Evolutionary conservation across 257 asterid species (phyloP).

Genomic region (Cruciata laevipes): DNA sequence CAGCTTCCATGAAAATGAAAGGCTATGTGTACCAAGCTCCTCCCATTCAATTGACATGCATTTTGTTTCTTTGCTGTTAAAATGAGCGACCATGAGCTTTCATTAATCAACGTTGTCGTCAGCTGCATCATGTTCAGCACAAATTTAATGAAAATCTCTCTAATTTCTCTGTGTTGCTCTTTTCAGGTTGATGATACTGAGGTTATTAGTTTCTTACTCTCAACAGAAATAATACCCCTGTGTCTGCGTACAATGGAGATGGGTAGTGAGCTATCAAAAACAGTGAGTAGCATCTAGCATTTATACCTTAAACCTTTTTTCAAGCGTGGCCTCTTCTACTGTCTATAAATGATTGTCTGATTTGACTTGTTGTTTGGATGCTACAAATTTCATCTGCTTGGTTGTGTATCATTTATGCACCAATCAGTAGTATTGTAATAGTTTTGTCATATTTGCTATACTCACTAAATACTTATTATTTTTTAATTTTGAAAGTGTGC

Average conservation of each 20-base stretch:
- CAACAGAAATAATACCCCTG: slow-evolving; percentile 89
- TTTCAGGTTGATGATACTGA: slow-evolving; percentile 89
- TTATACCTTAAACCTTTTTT: neutral
- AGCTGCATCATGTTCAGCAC: neutral
- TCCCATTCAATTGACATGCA: no score
- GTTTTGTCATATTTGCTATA: neutral
- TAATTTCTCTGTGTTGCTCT: neutral
- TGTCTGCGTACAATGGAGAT: slow-evolving; percentile 97
- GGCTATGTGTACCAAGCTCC: no score
- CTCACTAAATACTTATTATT: neutral
- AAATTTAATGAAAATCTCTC: neutral
- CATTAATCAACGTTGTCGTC: no score
- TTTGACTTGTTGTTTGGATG: neutral
- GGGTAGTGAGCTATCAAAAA: slow-evolving; percentile 93
- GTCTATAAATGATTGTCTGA: neutral
- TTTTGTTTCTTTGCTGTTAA: no score
- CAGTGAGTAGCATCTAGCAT: slow-evolving; percentile 45
- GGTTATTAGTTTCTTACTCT: slow-evolving; percentile 81
- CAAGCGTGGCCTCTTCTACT: neutral
- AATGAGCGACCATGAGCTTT: neutral
- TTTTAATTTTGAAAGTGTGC: neutral
- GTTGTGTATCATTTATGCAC: neutral
- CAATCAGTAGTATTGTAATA: neutral
- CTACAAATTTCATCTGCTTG: neutral
- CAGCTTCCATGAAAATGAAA: neutral